Evolutionary conservation across 768 basidiomycete genomes (phyloP), one percentile per base, ranked within the genome.

Genomic region (Russula sp.): DNA sequence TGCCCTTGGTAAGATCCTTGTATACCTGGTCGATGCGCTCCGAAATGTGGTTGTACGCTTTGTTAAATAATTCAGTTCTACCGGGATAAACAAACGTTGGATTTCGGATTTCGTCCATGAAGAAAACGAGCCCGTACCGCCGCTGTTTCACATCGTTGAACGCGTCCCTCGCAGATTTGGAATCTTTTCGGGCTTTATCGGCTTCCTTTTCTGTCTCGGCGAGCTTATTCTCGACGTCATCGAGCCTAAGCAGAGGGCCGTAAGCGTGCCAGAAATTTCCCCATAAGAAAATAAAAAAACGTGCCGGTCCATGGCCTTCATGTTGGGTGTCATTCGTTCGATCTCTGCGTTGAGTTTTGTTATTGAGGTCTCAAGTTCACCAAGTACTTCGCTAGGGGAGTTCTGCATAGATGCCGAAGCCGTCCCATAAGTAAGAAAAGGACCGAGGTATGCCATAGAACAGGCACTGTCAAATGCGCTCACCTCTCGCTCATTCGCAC

Each of bases 1-100:
- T 94, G 16, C 93, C 94, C 75, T 96, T 98, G 0, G 97, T 98
- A 18, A 98, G 82, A 68, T 98, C 94, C 76, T 98, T 98, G 78
- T 99, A 99, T 0, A 98, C 95, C 67, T 88, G 82, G 72, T 98
- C 95, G 67, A 99, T 99, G 46, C 85, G 81, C 64, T 95, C 93
- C 13, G 95, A 91, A 61, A 99, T 98, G 71, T 99, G 95, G 66
- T 87, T 89, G 78, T 94, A 99, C 0, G 97, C 97, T 69, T 89
- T 92, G 75, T 95, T 94, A 80, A 98, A 98, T 26, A 96, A 74
- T 64, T 98, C 92, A 59, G 82, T 84, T 69, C 89, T 84, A 49
- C 0, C 10, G 0, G 20, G 18, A 44, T 20, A 46, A 46, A 16
- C n/a, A n/a, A n/a, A n/a, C 49, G 26, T 18, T 30, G 22, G 46